Evolutionary conservation across 106 monocot genomes (phyloP), one percentile per base, ranked within the genome.

Genomic region (Iris macrosiphon): DNA sequence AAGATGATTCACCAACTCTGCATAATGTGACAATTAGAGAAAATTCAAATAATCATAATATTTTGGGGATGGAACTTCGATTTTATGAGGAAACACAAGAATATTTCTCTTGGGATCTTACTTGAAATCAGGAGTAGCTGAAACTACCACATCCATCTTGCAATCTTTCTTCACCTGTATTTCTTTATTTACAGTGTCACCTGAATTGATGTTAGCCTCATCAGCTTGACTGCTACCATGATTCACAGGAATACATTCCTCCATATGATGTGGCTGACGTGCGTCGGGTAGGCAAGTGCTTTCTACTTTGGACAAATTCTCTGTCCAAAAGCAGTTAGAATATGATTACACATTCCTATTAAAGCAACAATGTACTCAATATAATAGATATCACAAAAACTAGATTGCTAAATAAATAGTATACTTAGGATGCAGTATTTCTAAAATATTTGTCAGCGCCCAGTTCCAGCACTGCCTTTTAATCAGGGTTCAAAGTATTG

Each of bases 1-100:
- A 75, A 64, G 30, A 51, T 20, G 52, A 42, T 65, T 38, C 73
- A 72, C n/a, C 40, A 35, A 32, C 35, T 44, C 94, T 88, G 65
- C 60, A 70, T 19, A 39, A n/a, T n/a, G n/a, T n/a, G n/a, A n/a
- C n/a, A n/a, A n/a, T n/a, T n/a, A 7, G 24, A 57, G 39, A 39
- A 57, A 40, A 19, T 18, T 17, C 6, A n/a, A n/a, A n/a, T n/a
- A 11, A 49, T 49, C 4, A 19, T 28, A 32, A 32, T 52, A 31
- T 24, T 3, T 24, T 31, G 31, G 50, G 26, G 12, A 32, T 16
- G 30, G 33, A 35, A 35, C 25, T 40, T 1, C 13, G 13, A 3
- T 35, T 52, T 32, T 12, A 32, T 7, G 11, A 35, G 19, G 49
- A 7, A 12, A 2, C 28, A 4, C 29, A 29, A 49, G 49, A 52